phyloP scores from a whole-genome alignment of 73 alveolate genomes.

The Effrenium voratum region DNA sequence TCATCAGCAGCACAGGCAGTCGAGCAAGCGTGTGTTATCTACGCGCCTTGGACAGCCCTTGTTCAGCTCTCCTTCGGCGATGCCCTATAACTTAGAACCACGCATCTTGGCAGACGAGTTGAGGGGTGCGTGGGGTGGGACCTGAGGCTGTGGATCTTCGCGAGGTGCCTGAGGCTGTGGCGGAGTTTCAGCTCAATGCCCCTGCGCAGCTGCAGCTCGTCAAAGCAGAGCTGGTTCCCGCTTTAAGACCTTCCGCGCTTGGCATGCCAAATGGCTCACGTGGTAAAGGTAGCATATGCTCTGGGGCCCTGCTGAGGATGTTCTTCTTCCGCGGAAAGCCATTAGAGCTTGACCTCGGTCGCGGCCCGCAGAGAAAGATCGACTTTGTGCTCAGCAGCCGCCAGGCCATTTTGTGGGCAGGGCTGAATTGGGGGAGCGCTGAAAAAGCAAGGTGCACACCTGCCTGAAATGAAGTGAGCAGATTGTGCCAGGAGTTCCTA shows the following conservation, averaged over 20 bases:
- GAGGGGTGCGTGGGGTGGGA: too few relatives aligned
- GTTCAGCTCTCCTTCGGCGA: not conserved
- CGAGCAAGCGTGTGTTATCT: constrained; percentile 58
- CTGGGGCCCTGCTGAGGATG: constrained; percentile 58
- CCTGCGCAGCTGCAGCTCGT: constrained; percentile 79
- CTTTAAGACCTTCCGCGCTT: too few relatives aligned
- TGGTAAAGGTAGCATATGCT: too few relatives aligned
- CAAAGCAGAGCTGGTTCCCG: too few relatives aligned
- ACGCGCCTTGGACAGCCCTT: not conserved
- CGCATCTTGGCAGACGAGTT: not conserved
- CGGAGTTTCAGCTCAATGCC: constrained; percentile 68
- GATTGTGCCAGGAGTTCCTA: constrained; percentile 20
- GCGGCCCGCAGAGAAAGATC: constrained; percentile 70
- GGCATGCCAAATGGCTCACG: too few relatives aligned
- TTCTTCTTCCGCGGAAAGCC: constrained; percentile 77
- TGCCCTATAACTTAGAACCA: not conserved
- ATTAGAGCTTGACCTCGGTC: constrained; percentile 58
- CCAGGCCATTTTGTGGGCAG: not conserved
- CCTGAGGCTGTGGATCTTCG: constrained; percentile 75
- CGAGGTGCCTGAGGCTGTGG: constrained; percentile 66
- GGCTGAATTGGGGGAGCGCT: not conserved
- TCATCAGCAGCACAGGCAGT: constrained; percentile 60
- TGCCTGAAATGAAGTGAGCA: too few relatives aligned
- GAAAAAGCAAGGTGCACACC: not conserved
- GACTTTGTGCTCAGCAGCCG: constrained; percentile 52